These are phyloP conservation scores for Melampsora americana DNA, from an alignment of 1,284 basidiomycete genomes.

Conservation along the genomic window DNA sequence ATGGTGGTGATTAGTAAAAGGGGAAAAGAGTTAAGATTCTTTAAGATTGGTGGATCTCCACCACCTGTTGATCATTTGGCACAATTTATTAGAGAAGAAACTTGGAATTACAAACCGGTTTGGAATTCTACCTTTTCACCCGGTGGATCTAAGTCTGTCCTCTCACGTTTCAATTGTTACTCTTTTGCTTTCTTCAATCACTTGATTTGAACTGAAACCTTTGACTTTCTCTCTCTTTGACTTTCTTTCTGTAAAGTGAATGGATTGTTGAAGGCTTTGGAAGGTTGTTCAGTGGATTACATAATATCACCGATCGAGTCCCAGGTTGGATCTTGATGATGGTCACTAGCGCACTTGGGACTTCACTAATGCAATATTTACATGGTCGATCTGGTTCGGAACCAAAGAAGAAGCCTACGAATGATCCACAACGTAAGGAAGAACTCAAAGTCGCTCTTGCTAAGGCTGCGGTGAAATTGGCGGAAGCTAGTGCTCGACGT, in stretches of 20 bases:
- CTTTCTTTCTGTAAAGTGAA: conserved; percentile 15
- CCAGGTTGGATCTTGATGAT: conserved; percentile 43
- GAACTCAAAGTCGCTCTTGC: conserved; percentile 30
- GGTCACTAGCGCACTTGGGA: conserved; percentile 34
- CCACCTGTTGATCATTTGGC: conserved; percentile 41
- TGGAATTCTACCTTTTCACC: conserved; percentile 39
- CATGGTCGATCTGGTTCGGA: conserved; percentile 11
- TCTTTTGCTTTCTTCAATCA: background rate
- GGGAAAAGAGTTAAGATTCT: conserved; percentile 46
- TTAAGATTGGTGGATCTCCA: conserved; percentile 45
- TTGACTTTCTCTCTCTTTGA: background rate
- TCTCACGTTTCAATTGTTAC: background rate
- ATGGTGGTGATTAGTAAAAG: conserved; percentile 47
- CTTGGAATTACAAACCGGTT: conserved; percentile 19
- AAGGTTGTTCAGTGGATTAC: conserved; percentile 17
- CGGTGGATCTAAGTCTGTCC: conserved; percentile 26
- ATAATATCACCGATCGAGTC: conserved; percentile 25
- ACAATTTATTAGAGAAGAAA: conserved; percentile 22
- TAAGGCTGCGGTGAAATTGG: conserved; percentile 22
- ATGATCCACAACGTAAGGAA: background rate
- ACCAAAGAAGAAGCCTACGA: background rate
- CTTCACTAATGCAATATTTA: conserved; percentile 37
- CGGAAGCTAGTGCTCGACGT: conserved; percentile 9
- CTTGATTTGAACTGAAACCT: background rate
- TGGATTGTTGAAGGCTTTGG: conserved; percentile 23